Base-by-base conservation (phyloP, 257 asterid genomes). In the Ocimum tenuiflorum region DNA sequence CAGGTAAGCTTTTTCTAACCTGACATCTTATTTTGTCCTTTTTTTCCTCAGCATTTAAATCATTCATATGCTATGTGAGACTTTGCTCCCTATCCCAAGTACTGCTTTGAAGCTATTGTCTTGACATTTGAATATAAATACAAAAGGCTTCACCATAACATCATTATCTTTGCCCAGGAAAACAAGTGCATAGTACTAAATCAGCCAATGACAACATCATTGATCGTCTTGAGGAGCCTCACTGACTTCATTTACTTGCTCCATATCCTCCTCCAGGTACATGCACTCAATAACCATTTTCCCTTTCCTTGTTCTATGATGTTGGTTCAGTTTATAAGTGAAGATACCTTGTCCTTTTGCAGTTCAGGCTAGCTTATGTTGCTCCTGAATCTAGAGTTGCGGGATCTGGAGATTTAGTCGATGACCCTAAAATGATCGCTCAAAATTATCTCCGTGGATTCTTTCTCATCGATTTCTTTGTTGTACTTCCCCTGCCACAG, bases 181-280 rank as follows among this genome's bases (percentile, higher is more conserved):
- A 61, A 80, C 70, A 86, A 82, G 70, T 91, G 98, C 79, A 86
- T 91, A 36, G 77, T 81, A 7, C 52, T 88, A 41, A 65, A 81
- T 73, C 68, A 79, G 90, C 76, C 87, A 57, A 47, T 83, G 83
- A 79, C 88, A 63, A 85, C 74, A 36, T 57, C 95, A 31, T 23
- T 86, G 46, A 79, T 85, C 54, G 74, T 63, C 73, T 74, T 86
- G 75, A 82, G 98, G 82, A 86, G 94, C 82, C 49, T 83, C 69
- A 79, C 94, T 13, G 98, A 91, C 78, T 81, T 86, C 66, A 63
- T 88, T 38, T 91, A 86, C 75, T 75, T 91, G 27, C 47, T 89
- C 17, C 95, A 88, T 75, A 86, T 88, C 39, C 80, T 91, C 68
- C 96, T 91, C 77, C 98, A 91, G 98, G 98, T 88, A 75, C 69